Percentiles rank a stretch among this genome's conserved stretches.
Evolutionary conservation across 1,284 basidiomycete genomes (phyloP).

Genomic region (Golubevia pallescens): DNA sequence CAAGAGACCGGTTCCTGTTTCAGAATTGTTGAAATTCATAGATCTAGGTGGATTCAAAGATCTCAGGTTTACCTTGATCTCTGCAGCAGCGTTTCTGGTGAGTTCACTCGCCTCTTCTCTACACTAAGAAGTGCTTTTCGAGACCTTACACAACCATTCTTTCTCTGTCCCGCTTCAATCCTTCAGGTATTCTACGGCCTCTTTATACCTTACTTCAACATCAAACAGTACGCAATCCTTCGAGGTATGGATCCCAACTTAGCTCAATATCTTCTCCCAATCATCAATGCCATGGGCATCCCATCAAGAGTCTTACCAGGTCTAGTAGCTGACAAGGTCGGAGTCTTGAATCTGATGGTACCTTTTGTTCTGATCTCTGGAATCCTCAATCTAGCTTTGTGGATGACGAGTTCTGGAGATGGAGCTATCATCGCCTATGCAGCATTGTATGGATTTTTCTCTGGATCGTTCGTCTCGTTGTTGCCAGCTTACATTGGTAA

Average conservation of each 20-base stretch:
- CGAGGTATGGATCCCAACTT: neutral
- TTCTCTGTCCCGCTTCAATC: too few species aligned
- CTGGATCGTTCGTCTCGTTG: neutral
- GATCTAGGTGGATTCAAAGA: too few species aligned
- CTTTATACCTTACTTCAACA: neutral
- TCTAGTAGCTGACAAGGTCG: neutral
- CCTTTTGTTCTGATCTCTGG: neutral
- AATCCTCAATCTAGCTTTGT: neutral
- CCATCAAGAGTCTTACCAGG: neutral
- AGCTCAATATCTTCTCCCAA: neutral
- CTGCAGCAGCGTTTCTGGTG: too few species aligned
- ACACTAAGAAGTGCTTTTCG: too few species aligned
- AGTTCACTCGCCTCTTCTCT: too few species aligned
- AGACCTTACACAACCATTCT: too few species aligned
- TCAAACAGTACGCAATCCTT: neutral
- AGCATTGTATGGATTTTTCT: neutral
- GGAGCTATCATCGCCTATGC: neutral
- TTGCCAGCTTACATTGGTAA: neutral
- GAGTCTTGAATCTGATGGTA: neutral
- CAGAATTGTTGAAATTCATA: too few species aligned
- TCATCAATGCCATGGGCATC: neutral
- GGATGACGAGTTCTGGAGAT: neutral
- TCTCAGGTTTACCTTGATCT: too few species aligned
- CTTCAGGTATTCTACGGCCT: neutral
- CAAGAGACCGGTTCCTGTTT: too few species aligned